Percentiles rank a stretch among this genome's conserved stretches.
Evolutionary conservation across 2,329 filamentous ascomycete species (phyloP).

Genomic region (Penicillium sp.): DNA sequence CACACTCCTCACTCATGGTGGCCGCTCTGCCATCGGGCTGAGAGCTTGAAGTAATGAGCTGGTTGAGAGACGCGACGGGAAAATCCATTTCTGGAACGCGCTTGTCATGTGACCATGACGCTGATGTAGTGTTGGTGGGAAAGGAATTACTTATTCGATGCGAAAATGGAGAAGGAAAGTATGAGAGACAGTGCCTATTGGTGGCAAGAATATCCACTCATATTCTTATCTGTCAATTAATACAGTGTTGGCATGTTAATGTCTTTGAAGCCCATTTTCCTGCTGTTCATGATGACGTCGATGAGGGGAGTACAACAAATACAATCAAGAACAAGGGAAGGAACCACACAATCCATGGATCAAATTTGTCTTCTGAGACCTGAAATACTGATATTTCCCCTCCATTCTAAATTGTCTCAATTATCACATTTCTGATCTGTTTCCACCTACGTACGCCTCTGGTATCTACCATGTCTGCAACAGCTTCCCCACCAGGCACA

Average conservation of each 20-base stretch:
- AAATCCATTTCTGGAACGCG: slow-evolving; percentile 21
- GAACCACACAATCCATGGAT: neutral
- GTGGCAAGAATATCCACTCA: neutral
- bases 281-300: slow-evolving; percentile 6
- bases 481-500: neutral
- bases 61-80: slow-evolving; percentile 14
- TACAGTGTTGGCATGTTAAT: neutral
- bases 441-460: neutral
- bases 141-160: neutral
- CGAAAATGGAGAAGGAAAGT: neutral
- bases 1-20: slow-evolving; percentile 47
- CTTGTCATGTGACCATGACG: slow-evolving; percentile 11
- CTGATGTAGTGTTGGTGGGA: neutral
- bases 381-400: neutral
- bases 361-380: neutral
- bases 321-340: neutral
- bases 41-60: neutral
- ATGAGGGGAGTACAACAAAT: neutral
- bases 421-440: no score
- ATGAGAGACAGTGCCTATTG: neutral
- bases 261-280: neutral
- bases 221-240: neutral
- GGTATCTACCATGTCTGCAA: neutral
- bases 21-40: slow-evolving; percentile 6
- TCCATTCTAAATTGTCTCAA: neutral